A percentile compares a stretch with the other conserved stretches of the same genome.
Conservation (phyloP, 2,329 filamentous ascomycete genomes). For the Drechslerella coelobrocha region DNA sequence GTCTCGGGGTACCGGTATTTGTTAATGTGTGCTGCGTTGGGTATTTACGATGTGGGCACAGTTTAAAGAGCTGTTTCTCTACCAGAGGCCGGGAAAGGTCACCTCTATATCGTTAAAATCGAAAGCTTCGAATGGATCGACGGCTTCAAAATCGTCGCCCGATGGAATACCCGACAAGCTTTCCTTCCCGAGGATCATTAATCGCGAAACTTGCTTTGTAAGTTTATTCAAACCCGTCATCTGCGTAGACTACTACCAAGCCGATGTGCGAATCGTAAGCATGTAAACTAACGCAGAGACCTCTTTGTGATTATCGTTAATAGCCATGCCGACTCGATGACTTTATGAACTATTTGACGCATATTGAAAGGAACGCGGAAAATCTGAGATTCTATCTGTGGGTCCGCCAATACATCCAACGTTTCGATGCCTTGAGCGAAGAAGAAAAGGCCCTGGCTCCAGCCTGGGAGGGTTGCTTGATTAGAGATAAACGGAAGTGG, state of each 20-base stretch:
- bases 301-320: too few relatives aligned
- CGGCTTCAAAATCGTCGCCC: slow-evolving; percentile 52
- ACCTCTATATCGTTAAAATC: slow-evolving; percentile 24
- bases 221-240: slow-evolving; percentile 57
- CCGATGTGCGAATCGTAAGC: too few relatives aligned
- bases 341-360: slow-evolving; percentile 85
- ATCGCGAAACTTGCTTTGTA: slow-evolving; percentile 77
- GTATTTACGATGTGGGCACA: slow-evolving; percentile 13
- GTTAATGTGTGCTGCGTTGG: too few relatives aligned
- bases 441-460: slow-evolving; percentile 61
- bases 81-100: slow-evolving; percentile 36
- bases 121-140: slow-evolving; percentile 15
- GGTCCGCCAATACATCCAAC: slow-evolving; percentile 69
- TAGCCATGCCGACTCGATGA: slow-evolving; percentile 81
- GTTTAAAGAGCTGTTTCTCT: slow-evolving; percentile 34
- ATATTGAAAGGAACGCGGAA: slow-evolving; percentile 78
- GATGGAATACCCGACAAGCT: slow-evolving; percentile 72
- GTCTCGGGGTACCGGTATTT: too few relatives aligned
- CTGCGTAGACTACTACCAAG: neutral
- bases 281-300: too few relatives aligned
- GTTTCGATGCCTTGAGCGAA: slow-evolving; percentile 65
- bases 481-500: slow-evolving; percentile 13
- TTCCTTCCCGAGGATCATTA: slow-evolving; percentile 77
- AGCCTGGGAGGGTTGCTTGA: slow-evolving; percentile 57
- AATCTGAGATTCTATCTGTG: slow-evolving; percentile 79